Evolutionary conservation across 1,139 yeast species (phyloP).

Genomic region (Magnusiomyces tetraspermus): DNA sequence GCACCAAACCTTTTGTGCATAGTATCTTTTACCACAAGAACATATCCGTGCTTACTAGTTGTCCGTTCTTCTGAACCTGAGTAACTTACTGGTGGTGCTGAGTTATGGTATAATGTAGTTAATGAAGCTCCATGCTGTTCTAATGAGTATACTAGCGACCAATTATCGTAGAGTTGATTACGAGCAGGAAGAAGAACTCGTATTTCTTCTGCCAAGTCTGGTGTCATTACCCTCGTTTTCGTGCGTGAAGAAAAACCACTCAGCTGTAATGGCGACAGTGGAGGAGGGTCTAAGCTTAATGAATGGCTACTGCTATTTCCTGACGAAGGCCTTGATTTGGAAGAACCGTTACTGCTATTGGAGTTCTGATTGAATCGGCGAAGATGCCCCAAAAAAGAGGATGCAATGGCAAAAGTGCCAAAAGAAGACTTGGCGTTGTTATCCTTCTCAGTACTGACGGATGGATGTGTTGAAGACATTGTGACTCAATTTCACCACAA

Average conservation of each 20-base stretch:
- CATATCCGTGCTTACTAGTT: constrained; percentile 52
- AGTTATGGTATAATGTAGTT: constrained; percentile 52
- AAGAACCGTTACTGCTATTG: not conserved
- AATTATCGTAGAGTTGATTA: constrained; percentile 61
- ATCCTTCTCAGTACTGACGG: no score
- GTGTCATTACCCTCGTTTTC: constrained; percentile 45
- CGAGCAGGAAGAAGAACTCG: constrained; percentile 67
- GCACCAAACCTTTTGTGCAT: constrained; percentile 69
- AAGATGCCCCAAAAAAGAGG: not conserved
- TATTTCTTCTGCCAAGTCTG: constrained; percentile 62
- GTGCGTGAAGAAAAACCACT: constrained; percentile 53
- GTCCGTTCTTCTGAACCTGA: constrained; percentile 20
- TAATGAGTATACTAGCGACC: constrained; percentile 71
- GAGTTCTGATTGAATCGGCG: not conserved
- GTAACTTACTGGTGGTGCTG: constrained; percentile 26
- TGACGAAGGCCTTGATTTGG: not conserved
- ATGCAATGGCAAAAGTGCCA: not conserved
- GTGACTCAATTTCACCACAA: no score
- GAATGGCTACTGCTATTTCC: not conserved
- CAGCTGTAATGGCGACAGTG: constrained; percentile 41
- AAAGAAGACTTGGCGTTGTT: not conserved
- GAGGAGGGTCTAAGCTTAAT: constrained; percentile 24
- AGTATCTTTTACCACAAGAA: constrained; percentile 57
- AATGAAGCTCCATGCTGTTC: constrained; percentile 91
- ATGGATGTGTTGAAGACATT: no score